phyloP scores from a whole-genome alignment of 768 basidiomycete species.

The Baorangia bicolor region DNA sequence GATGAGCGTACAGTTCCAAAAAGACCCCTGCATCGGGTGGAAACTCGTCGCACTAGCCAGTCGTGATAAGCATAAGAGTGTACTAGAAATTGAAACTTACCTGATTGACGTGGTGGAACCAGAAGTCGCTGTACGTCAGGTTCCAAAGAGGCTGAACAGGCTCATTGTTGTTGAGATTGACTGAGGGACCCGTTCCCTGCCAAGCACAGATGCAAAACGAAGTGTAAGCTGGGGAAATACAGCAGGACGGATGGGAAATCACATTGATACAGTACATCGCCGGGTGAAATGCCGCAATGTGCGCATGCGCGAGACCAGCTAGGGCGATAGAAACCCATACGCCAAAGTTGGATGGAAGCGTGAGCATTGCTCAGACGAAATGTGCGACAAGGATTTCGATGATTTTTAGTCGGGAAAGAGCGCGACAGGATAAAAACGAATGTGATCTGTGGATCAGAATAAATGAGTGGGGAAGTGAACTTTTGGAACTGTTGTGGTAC shows the following conservation, averaged over 20 bases:
- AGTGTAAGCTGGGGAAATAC: background rate
- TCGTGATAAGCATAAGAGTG: background rate
- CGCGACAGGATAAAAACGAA: background rate
- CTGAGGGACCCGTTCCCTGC: background rate
- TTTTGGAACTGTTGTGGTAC: background rate
- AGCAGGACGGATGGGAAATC: background rate
- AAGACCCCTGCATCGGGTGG: background rate
- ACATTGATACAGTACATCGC: constrained; percentile 14
- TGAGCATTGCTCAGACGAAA: background rate
- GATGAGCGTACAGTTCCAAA: constrained; percentile 11
- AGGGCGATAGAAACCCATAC: constrained; percentile 11
- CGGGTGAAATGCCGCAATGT: background rate
- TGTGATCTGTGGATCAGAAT: background rate
- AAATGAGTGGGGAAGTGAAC: background rate
- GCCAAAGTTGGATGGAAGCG: background rate
- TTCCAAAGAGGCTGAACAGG: background rate
- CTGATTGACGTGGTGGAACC: background rate
- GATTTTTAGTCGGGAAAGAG: constrained; percentile 6
- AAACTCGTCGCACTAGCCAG: background rate
- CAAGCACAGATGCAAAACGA: background rate
- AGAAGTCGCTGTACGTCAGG: background rate
- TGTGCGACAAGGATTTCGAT: background rate
- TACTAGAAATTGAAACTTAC: background rate
- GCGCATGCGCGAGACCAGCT: constrained; percentile 11
- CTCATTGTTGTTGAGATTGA: background rate